Conservation (phyloP, 805 yeast species). For the Diddensiella santjacobensis region DNA sequence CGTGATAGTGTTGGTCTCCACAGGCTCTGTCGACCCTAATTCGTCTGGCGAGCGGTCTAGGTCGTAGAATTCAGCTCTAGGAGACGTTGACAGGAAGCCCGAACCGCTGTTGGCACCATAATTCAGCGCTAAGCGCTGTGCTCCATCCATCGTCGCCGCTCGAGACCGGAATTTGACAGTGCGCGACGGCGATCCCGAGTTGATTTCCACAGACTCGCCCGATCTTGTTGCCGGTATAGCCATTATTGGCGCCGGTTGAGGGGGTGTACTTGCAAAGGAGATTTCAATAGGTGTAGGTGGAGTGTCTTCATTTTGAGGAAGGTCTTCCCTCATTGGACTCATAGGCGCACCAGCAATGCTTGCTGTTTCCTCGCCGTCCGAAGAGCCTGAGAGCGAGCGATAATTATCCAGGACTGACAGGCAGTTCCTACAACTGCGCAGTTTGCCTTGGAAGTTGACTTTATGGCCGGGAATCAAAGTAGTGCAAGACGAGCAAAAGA, state of each 20-base stretch:
- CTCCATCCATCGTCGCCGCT: conserved; percentile 18
- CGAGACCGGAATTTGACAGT: conserved; percentile 12
- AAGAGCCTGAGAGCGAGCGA: conserved; percentile 34
- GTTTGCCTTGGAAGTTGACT: conserved; percentile 55
- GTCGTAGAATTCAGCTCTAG: conserved; percentile 27
- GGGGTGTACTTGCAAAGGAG: conserved; percentile 34
- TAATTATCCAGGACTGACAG: conserved; percentile 57
- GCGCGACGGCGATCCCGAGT: conserved; percentile 2
- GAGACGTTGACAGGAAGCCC: background rate
- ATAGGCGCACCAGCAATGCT: background rate
- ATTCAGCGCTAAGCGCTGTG: conserved; percentile 3
- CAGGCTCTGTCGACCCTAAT: background rate
- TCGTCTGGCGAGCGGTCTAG: background rate
- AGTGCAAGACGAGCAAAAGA: conserved; percentile 84
- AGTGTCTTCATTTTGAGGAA: conserved; percentile 8
- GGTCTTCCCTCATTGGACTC: background rate
- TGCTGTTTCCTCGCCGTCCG: conserved; percentile 7
- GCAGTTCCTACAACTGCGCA: conserved; percentile 77
- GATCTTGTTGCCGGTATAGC: conserved; percentile 78
- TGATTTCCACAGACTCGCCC: conserved; percentile 74
- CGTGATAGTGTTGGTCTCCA: conserved; percentile 4
- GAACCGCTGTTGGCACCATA: background rate
- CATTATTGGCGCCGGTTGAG: conserved; percentile 59
- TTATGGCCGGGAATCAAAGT: conserved; percentile 61
- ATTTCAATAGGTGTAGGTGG: conserved; percentile 23